Evolutionary conservation across 1,139 yeast species (phyloP), one percentile per base, ranked within the genome.

Genomic region (Hyphopichia wangnamkhiaoensis): DNA sequence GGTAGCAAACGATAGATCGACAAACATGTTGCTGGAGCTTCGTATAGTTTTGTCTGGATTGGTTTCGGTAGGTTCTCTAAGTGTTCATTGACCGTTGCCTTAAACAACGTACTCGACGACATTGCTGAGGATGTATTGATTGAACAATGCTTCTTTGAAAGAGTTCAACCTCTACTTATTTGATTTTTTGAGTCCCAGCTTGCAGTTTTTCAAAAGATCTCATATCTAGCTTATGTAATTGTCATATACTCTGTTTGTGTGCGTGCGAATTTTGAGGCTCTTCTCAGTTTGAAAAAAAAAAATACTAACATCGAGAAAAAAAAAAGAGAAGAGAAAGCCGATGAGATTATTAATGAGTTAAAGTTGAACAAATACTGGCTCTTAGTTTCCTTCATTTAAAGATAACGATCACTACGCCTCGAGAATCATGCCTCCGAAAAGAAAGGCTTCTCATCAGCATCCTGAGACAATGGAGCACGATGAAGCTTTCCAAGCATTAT

Each of bases 1-100:
- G 98, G 96, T 23, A 94, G 71, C 44, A 93, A 71, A 47, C 98
- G 75, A 59, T 83, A 91, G 17, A 93, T 84, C 2, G 98, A 95
- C 37, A 93, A 70, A 58, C 98, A 91, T 41, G 98, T 89, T 13
- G 97, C 96, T 2, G 98, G 96, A 38, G 79, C 71, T 43, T 65
- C 73, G 61, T 86, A 93, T 20, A 93, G 74, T 53, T 91, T 78
- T 18, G 84, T 75, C 51, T 90, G 91, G 13, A 90, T 89, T 6
- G 84, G 71, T 53, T 84, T 89, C 2, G 98, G 96, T 14, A 93
- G 79, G 15, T 87, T 90, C 56, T 90, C 97, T 43, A 93, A 71
- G 59, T 93, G 91, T 52, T 87, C 95, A 55, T 87, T 88, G 48
- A 93, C 95, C 5, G 93, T 86, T 30, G 85, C 78, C 54, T 81